phyloP scores from a whole-genome alignment of 768 basidiomycete species.

The Termitomyces sp. region DNA sequence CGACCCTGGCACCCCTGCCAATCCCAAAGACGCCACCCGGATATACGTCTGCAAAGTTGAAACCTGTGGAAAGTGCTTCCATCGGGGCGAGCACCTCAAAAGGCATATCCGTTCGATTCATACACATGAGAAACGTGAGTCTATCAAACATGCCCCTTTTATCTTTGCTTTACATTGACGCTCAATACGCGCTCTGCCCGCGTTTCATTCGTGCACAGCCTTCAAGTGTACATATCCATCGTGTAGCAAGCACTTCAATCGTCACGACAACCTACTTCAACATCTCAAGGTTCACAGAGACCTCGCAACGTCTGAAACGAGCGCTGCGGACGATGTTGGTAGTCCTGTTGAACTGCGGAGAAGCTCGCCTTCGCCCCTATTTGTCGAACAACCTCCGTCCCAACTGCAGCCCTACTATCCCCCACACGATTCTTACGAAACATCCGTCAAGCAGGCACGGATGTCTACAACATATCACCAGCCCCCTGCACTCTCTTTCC shows the following conservation, averaged over 20 bases:
- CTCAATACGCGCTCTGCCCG: constrained; percentile 15
- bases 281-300: constrained; percentile 71
- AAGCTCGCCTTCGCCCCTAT: constrained; percentile 14
- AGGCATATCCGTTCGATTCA: constrained; percentile 80
- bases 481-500: constrained; percentile 4
- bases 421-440: constrained; percentile 11
- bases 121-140: constrained; percentile 80
- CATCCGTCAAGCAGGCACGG: constrained; percentile 11
- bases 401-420: constrained; percentile 15
- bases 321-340: constrained; percentile 12
- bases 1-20: constrained; percentile 11
- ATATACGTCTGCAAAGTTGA: constrained; percentile 64
- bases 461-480: constrained; percentile 8
- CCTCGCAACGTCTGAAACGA: constrained; percentile 17
- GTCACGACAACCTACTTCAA: constrained; percentile 79
- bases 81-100: constrained; percentile 78
- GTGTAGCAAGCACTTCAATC: constrained; percentile 74
- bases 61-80: constrained; percentile 79
- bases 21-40: constrained; percentile 26
- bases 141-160: constrained; percentile 14
- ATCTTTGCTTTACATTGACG: constrained; percentile 12
- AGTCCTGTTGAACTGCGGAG: constrained; percentile 14
- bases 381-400: constrained; percentile 9
- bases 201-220: constrained; percentile 40
- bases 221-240: constrained; percentile 66